Conservation (phyloP, 2,329 filamentous ascomycete genomes). For the Paraphoma chrysanthemicola region DNA sequence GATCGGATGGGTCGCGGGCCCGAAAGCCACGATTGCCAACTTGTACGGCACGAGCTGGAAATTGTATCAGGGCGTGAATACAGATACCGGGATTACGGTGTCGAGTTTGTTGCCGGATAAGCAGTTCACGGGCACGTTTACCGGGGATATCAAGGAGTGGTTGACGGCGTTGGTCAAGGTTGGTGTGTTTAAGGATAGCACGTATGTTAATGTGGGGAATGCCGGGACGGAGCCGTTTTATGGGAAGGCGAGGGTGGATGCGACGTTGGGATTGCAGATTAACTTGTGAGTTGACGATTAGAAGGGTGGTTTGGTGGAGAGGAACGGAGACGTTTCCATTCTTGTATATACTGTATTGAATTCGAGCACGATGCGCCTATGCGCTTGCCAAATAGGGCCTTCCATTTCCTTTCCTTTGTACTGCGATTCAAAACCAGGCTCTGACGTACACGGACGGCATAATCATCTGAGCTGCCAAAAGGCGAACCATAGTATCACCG, state of each 20-base stretch:
- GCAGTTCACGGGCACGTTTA: conserved; percentile 49
- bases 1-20: conserved; percentile 48
- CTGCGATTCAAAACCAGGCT: too few relatives aligned
- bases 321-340: too few relatives aligned
- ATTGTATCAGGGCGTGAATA: conserved; percentile 53
- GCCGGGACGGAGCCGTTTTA: conserved; percentile 41
- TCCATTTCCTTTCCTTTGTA: too few relatives aligned
- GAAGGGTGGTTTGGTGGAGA: too few relatives aligned
- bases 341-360: too few relatives aligned
- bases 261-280: conserved; percentile 28
- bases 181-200: conserved; percentile 45
- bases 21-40: conserved; percentile 22
- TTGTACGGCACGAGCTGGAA: conserved; percentile 50
- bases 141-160: conserved; percentile 54
- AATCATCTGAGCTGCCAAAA: too few relatives aligned
- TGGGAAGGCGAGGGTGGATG: conserved; percentile 25
- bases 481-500: too few relatives aligned
- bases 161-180: conserved; percentile 47
- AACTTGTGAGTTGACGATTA: conserved; percentile 9
- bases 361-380: too few relatives aligned
- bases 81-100: conserved; percentile 53
- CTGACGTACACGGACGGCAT: too few relatives aligned
- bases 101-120: conserved; percentile 47
- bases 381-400: too few relatives aligned
- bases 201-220: conserved; percentile 55